phyloP scores from a whole-genome alignment of 345 rosid genomes.

The Cardamine occulta region DNA sequence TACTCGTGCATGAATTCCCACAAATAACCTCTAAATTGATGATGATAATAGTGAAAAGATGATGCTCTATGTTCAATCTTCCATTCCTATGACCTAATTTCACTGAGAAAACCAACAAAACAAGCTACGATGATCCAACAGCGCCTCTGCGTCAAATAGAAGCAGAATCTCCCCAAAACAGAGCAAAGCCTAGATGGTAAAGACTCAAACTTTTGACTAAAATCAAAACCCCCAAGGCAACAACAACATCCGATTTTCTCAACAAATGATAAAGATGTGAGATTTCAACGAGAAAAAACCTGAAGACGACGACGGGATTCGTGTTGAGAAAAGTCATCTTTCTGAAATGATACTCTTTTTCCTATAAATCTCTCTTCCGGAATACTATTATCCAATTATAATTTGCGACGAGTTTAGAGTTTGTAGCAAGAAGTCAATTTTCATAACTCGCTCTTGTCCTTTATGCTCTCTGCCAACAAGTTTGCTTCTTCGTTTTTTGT shows the following conservation, averaged over 20 bases:
- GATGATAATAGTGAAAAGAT: neutral
- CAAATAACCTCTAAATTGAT: neutral
- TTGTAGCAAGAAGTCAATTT: neutral
- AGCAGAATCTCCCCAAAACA: neutral
- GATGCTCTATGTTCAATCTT: neutral
- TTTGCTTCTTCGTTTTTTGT: neutral
- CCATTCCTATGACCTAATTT: neutral
- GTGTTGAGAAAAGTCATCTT: too few relatives aligned
- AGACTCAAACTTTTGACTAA: neutral
- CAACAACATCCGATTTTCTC: neutral
- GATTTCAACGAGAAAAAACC: neutral
- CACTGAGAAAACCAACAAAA: neutral
- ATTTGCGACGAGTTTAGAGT: too few relatives aligned
- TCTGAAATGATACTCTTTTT: too few relatives aligned
- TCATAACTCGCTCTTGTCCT: neutral
- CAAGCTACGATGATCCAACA: neutral
- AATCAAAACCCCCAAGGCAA: neutral
- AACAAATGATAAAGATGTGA: neutral
- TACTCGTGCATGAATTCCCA: neutral
- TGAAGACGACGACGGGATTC: conserved; percentile 62
- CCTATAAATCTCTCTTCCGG: too few relatives aligned
- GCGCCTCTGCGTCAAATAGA: neutral
- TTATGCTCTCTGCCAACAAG: neutral
- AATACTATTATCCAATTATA: too few relatives aligned
- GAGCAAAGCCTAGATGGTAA: neutral